Evolutionary conservation across 78 protist genomes (phyloP), one percentile per base, ranked within the genome.

Genomic region (Ministeria vibrans): DNA sequence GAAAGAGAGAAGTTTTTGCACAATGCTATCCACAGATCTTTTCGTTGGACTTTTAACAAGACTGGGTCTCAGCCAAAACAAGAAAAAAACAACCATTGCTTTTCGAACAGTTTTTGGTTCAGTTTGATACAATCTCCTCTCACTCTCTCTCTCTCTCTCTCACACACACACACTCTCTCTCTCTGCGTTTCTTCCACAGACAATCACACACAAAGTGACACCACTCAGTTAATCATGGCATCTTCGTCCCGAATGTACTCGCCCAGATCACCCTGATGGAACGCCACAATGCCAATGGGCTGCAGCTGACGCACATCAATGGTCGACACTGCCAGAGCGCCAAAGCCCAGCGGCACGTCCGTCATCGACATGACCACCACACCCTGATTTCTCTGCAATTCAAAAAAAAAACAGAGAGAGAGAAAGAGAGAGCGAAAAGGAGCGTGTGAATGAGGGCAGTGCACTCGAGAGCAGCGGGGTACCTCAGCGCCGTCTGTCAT

Each of bases 331-430:
- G 98, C 88, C 3, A 97, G 77, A 13, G 81, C 84, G 55, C 98
- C 99, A 64, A 96, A 96, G 41, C 98, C 98, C 2, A 97, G 89
- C 39, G 99, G 99, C 5, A 95, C 62, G 49, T 98, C 99, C 51
- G 77, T 51, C 98, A 95, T 94, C 45, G 80, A 51, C 83, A 66
- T 94, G 36, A 98, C 86, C n/a, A 96, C 97, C 7, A 98, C 99
- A 44, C 99, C 99, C 64, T 88, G 93, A 79, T 90, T 43, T 59
- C 34, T 7, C 28, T 2, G 44, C n/a, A 4, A 28, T 7, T 6
- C 4, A 39, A 6, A 6, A 42, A 28, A 72, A 25, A 72, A 7
- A 72, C 15, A 44, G 28, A 28, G 18, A 30, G 34, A 72, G 34
- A 72, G 55, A 7, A 28, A 15, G 66, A 72, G 55, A 72, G 13